Evolutionary conservation across 2,329 filamentous ascomycete genomes (phyloP), one percentile per base, ranked within the genome.

Genomic region (Magnaporthiopsis poae): DNA sequence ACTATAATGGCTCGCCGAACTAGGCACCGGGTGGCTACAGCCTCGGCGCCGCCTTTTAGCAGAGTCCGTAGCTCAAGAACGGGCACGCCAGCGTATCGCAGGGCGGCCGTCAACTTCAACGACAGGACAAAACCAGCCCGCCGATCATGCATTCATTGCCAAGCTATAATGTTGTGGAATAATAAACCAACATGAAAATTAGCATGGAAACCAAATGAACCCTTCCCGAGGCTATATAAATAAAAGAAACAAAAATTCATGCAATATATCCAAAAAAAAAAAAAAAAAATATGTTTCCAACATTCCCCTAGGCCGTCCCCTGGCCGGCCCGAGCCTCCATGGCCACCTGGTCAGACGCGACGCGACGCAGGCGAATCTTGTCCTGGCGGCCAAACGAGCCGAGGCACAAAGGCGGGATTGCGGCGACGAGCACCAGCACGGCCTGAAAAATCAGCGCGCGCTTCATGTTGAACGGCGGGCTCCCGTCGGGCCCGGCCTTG

Each of bases 371-470:
- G 27, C 71, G 72, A 21, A 87, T 75, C 69, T 80, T 80, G 13
- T 85, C 80, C 27, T 69, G 66, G 21, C 86, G 77, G 0, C 91
- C 91, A 74, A 93, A 90, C 61, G 89, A 71, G 0, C 92, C 91
- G 39, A 96, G 74, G 18, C 81, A 82, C 68, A 96, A 71, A 1
- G 90, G 88, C 63, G 90, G 75, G 11, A 91, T 90, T 61, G 90
- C 81, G 12, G 85, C 84, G 9, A 81, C 83, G 66, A 88, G 74
- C 0, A 87, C 86, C 12, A 96, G 67, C 2, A 91, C 87, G 1
- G 90, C 90, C 71, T 92, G 85, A 74, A 97, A 96, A 29, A 96
- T 82, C 68, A 97, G 79, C 0, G 90, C 86, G 29, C 83, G 81
- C 71, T 83, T 85, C 90, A 97, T 93, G 73, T 92, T 89, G 25